Conservation (phyloP, 768 basidiomycete species). For the Hydnomerulius pinastri region DNA sequence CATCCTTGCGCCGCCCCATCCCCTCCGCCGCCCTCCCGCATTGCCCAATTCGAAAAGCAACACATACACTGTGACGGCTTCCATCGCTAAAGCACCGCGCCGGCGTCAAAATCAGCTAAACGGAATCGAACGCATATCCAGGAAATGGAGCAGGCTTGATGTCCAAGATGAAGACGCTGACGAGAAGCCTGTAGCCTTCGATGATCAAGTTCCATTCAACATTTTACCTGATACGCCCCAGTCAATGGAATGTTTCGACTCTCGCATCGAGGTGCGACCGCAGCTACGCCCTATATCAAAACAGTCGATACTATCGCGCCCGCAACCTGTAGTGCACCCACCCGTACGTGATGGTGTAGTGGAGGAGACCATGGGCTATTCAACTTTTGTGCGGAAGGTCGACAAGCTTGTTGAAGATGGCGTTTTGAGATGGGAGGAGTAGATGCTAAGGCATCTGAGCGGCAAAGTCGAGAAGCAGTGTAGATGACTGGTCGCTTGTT, state of each 20-base stretch:
- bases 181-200: slow-evolving; percentile 18
- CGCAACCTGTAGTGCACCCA: slow-evolving; percentile 22
- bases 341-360: slow-evolving; percentile 11
- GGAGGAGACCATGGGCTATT: slow-evolving; percentile 22
- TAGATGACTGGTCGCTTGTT: too few species aligned
- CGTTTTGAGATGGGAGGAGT: slow-evolving; percentile 6
- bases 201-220: slow-evolving; percentile 17
- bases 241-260: too few species aligned
- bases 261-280: slow-evolving; percentile 18
- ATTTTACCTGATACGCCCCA: background rate
- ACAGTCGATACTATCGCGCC: slow-evolving; percentile 21
- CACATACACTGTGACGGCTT: background rate
- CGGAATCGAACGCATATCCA: slow-evolving; percentile 18
- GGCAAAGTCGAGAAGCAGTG: too few species aligned
- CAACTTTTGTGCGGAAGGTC: slow-evolving; percentile 25
- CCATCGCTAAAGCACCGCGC: slow-evolving; percentile 14
- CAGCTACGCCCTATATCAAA: background rate
- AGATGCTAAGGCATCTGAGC: background rate
- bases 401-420: slow-evolving; percentile 20
- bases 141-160: slow-evolving; percentile 34
- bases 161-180: slow-evolving; percentile 23
- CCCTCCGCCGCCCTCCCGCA: slow-evolving; percentile 17
- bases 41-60: slow-evolving; percentile 7
- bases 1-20: slow-evolving; percentile 16
- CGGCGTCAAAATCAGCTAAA: slow-evolving; percentile 13